phyloP scores from a whole-genome alignment of 345 rosid genomes.

The Schrenkiella parvula region DNA sequence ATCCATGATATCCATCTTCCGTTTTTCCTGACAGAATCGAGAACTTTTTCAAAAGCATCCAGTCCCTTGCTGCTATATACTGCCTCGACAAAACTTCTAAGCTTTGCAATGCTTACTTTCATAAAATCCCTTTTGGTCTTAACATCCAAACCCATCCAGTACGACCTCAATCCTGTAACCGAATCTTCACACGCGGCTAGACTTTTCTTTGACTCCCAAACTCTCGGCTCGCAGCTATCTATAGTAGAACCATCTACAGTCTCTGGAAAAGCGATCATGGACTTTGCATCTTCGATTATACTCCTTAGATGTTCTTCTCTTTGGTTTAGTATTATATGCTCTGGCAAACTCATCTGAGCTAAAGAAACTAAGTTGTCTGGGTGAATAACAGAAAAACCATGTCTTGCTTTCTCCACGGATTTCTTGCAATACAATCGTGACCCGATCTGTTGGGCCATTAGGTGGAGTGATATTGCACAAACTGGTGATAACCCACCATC shows the following conservation, averaged over 20 bases:
- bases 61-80: neutral
- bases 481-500: neutral
- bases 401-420: neutral
- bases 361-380: neutral
- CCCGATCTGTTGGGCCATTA: no score
- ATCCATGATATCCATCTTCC: constrained; percentile 10
- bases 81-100: neutral
- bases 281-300: neutral
- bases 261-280: neutral
- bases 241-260: neutral
- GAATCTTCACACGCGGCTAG: neutral
- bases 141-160: constrained; percentile 9
- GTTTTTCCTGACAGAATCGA: neutral
- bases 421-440: neutral
- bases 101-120: constrained; percentile 10
- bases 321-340: no score
- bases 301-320: neutral
- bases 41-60: neutral
- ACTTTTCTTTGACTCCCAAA: neutral
- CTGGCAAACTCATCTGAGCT: no score
- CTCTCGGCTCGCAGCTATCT: neutral
- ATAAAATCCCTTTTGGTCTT: constrained; percentile 1
- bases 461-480: no score
- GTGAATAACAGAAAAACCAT: no score
- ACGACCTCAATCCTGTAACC: neutral